phyloP scores from a whole-genome alignment of 192 early-diverging fungal genomes.

The Umbelopsis sp. region DNA sequence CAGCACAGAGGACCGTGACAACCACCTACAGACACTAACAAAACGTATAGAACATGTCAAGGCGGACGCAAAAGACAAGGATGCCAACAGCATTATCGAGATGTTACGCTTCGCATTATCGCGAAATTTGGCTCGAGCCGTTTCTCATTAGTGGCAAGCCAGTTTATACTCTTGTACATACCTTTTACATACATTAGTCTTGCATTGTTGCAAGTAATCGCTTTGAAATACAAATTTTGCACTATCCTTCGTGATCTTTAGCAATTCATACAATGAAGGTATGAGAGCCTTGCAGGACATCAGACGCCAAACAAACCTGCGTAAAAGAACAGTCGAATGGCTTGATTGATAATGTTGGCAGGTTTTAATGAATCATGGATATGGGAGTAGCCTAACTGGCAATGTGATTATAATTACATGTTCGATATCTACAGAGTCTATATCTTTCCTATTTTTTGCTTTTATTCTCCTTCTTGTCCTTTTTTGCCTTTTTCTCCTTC shows the following conservation, averaged over 20 bases:
- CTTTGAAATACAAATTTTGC: no score
- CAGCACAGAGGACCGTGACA: neutral
- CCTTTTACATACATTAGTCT: no score
- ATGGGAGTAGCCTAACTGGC: neutral
- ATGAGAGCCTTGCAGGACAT: no score
- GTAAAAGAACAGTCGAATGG: no score
- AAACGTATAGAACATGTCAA: conserved; percentile 11
- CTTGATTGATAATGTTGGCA: no score
- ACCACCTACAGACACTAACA: neutral
- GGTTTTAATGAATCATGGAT: no score
- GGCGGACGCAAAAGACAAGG: conserved; percentile 6
- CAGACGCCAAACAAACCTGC: no score
- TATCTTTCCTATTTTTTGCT: neutral
- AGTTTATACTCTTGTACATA: no score
- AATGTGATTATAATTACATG: conserved; percentile 4
- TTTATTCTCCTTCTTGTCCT: conserved; percentile 8
- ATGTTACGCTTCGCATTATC: conserved; percentile 10
- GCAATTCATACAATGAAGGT: no score
- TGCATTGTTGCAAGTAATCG: no score
- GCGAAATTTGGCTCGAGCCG: neutral
- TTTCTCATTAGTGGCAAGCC: neutral
- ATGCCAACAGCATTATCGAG: conserved; percentile 3
- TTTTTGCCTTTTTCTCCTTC: conserved; percentile 2
- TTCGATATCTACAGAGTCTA: conserved; percentile 11
- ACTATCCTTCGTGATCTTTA: no score